Percentiles rank a stretch among this genome's conserved stretches.
phyloP scores from a whole-genome alignment of 305 asterid genomes.

The Fraxinus angustifolia region DNA sequence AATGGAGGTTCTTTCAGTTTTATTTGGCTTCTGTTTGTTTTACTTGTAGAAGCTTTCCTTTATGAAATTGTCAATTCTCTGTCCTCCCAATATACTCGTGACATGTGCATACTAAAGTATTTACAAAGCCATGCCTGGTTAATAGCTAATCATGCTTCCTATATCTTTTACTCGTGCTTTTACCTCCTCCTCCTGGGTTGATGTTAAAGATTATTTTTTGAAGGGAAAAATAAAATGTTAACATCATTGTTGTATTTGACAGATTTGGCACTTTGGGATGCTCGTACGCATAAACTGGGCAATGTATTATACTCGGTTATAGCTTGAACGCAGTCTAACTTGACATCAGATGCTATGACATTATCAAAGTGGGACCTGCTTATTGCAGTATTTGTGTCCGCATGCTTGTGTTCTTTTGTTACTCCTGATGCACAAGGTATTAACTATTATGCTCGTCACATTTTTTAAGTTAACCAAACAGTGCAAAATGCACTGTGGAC shows the following conservation, averaged over 20 bases:
- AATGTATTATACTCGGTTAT: constrained; percentile 17
- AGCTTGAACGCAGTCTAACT: constrained; percentile 19
- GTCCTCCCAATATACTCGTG: background rate
- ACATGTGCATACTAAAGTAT: background rate
- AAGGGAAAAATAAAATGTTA: background rate
- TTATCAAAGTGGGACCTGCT: constrained; percentile 37
- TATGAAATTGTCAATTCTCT: background rate
- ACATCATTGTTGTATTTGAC: background rate
- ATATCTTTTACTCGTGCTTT: background rate
- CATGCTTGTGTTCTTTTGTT: constrained; percentile 32
- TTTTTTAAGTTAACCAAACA: background rate
- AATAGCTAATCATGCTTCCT: background rate
- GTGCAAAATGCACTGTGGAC: background rate
- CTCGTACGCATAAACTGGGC: constrained; percentile 1
- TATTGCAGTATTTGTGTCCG: constrained; percentile 29
- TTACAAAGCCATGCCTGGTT: background rate
- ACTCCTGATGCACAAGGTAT: constrained; percentile 49
- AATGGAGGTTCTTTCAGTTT: background rate
- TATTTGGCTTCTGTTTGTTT: background rate
- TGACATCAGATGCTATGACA: constrained; percentile 27
- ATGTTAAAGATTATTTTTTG: background rate
- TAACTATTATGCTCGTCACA: background rate
- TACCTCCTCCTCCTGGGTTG: background rate
- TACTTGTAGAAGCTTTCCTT: background rate
- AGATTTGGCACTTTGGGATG: constrained; percentile 23